phyloP scores from a whole-genome alignment of 257 asterid genomes.

The Petunia secreta region DNA sequence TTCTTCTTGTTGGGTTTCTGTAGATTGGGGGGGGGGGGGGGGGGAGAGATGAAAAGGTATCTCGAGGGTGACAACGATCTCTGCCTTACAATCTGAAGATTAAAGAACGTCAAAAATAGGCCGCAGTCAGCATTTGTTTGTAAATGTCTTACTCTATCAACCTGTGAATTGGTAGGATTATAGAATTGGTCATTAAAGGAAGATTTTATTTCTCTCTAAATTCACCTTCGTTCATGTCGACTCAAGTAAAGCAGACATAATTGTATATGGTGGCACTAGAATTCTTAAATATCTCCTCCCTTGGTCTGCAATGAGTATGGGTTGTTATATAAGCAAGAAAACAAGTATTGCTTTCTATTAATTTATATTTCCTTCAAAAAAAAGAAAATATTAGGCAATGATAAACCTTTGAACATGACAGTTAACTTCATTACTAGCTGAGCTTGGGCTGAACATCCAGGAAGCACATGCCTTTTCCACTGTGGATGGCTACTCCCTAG shows the following conservation, averaged over 20 bases:
- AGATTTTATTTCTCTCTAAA: too few relatives aligned
- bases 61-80: too few relatives aligned
- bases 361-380: conserved; percentile 18
- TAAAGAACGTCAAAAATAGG: too few relatives aligned
- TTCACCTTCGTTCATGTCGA: too few relatives aligned
- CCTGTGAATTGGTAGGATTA: too few relatives aligned
- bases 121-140: too few relatives aligned
- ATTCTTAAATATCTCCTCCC: not conserved
- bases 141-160: too few relatives aligned
- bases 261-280: not conserved
- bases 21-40: too few relatives aligned
- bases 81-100: too few relatives aligned
- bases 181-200: too few relatives aligned
- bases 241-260: not conserved
- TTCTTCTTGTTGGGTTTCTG: too few relatives aligned
- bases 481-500: conserved; percentile 89
- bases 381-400: not conserved
- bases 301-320: conserved; percentile 22
- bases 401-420: conserved; percentile 51
- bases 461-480: conserved; percentile 99
- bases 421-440: conserved; percentile 93
- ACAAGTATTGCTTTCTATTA: conserved; percentile 15
- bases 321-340: not conserved
- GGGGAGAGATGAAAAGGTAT: too few relatives aligned
- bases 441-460: conserved; percentile 92